Base-by-base conservation (phyloP, 2,329 filamentous ascomycete genomes). In the Ceratocystiopsis sp. region DNA sequence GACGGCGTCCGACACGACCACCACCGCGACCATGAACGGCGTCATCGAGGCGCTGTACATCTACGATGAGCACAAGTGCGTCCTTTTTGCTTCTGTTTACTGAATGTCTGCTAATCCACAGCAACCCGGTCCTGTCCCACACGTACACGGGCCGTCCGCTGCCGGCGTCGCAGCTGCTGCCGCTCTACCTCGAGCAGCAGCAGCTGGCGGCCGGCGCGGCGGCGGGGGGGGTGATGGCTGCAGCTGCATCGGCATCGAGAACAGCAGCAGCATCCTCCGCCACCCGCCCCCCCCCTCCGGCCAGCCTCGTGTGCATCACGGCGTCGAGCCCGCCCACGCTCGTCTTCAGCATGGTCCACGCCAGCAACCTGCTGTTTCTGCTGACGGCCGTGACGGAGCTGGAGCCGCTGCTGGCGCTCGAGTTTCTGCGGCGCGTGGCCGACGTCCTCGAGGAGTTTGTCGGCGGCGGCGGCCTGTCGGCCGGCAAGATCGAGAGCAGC, bases 11-110 rank as follows among this genome's bases (percentile, higher is more conserved):
- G 33, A 18, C 33, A 42, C 39, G 42, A 42, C 42, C 38, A 49
- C 41, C 39, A 34, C 33, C 33, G 33, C 33, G 34, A 54, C 62
- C 59, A 89, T 87, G 82, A 84, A 74, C 66, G 78, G 84, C 65
- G 77, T 83, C 58, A 83, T 98, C 57, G 89, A 96, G 69, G 91
- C 89, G 59, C 71, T 98, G 56, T 89, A 96, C 68, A 86, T 98
- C 59, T 95, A 83, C 62, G 87, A 96, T 73, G 87, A 95, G 68
- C 78, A 87, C 64, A 85, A 87, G 87, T 93, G 66, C 56, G 72
- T 41, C 2, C 11, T 12, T 14, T 14, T n/a, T 14, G 2, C 16
- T 8, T 32, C n/a, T 16, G 5, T 41, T 32, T 6, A 10, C 33
- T 3, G 11, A n/a, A n/a, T n/a, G n/a, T n/a, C n/a, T n/a, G n/a